Evolutionary conservation across 2,329 filamentous ascomycete genomes (phyloP), one percentile per base, ranked within the genome.

Genomic region (Neonectria hederae): DNA sequence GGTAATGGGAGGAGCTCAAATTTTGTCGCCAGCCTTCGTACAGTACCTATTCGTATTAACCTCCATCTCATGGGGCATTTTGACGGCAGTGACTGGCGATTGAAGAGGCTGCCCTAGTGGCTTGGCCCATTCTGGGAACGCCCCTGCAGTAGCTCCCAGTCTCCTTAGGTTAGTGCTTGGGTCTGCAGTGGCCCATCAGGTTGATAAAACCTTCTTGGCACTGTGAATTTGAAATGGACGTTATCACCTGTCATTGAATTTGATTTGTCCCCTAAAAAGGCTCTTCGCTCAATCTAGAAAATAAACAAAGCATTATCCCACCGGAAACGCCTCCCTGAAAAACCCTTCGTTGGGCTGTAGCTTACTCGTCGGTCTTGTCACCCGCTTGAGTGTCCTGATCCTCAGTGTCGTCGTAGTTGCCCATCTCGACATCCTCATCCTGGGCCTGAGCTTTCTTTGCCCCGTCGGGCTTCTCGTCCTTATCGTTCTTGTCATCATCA

Each of bases 361-460:
- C 49, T 67, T 73, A 78, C 46, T 78, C 76, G 8, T 78, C 76
- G 8, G 69, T 74, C 54, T 78, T 78, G 62, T 76, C 78, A 7
- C 77, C 76, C 54, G 74, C 67, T 56, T 77, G 76, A 19, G 75
- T 75, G 24, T 79, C 78, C 60, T 80, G 77, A 43, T 81, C 79
- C 57, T 81, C 79, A 2, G 81, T 81, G 49, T 84, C 82, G 60
- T 81, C 82, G 61, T 81, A 80, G 57, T 83, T 82, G 14, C 72
- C 76, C 83, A 85, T 85, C 69, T 84, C 82, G 5, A 83, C 79
- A 63, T 84, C 83, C 59, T 84, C 81, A n/a, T 83, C 82, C 58
- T 82, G 79, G 35, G 78, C 73, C 26, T 74, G 73, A 11, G 74
- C 68, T 68, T 77, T 79, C 38, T 72, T 62, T 48, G 69, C 60